Evolutionary conservation across 2,329 filamentous ascomycete species (phyloP).

Genomic region (Fusarium nanum): DNA sequence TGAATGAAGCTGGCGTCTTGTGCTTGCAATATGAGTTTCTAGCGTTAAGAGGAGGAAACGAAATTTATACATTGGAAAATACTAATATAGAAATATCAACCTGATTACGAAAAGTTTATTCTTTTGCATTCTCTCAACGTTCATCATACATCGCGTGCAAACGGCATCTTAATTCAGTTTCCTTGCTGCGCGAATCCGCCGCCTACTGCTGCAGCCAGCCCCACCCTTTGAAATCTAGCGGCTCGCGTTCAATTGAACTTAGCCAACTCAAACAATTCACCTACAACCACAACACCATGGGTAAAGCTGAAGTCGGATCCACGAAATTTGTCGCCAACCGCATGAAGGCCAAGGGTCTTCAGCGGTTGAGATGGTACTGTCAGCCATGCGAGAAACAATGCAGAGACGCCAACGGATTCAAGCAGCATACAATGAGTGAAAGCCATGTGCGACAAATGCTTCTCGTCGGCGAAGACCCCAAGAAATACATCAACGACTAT

Average conservation of each 20-base stretch:
- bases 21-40: not conserved
- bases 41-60: not conserved
- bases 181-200: not conserved
- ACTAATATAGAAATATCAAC: too few species aligned
- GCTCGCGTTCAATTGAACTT: not conserved
- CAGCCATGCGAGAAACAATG: constrained; percentile 75
- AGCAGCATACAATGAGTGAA: constrained; percentile 87
- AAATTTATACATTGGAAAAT: too few species aligned
- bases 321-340: constrained; percentile 93
- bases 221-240: constrained; percentile 6
- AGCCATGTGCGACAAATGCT: constrained; percentile 91
- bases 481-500: constrained; percentile 85
- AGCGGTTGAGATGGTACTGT: constrained; percentile 92
- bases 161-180: not conserved
- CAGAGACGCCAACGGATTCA: constrained; percentile 90
- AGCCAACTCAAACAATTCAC: constrained; percentile 5
- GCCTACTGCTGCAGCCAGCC: not conserved
- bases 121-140: accelerated
- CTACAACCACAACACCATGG: constrained; percentile 69
- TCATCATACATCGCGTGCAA: not conserved
- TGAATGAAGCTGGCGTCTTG: not conserved
- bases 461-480: constrained; percentile 86
- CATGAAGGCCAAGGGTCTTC: constrained; percentile 82
- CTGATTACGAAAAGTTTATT: not conserved
- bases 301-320: constrained; percentile 89